A percentile compares a stretch with the other conserved stretches of the same genome.
Conservation (phyloP, 768 basidiomycete genomes). For the Tulasnella sp. region DNA sequence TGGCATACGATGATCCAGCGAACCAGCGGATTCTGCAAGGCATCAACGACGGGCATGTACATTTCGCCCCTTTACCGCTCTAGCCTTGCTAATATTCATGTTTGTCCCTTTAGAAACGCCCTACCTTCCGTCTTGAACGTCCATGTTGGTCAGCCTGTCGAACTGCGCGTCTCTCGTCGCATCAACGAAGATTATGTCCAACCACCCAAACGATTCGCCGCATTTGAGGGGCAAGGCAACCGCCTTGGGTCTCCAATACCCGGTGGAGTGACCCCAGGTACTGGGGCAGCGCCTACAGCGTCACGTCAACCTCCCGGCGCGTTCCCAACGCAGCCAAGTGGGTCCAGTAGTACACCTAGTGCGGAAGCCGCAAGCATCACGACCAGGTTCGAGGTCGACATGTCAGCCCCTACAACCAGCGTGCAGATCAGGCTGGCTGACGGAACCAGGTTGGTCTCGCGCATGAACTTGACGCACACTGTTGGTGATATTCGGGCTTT, state of each 20-base stretch:
- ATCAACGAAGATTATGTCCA: conserved; percentile 58
- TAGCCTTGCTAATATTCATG: background rate
- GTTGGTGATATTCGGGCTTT: conserved; percentile 73
- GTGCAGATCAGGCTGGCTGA: conserved; percentile 85
- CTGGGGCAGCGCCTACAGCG: background rate
- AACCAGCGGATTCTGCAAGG: conserved; percentile 57
- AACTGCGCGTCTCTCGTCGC: conserved; percentile 64
- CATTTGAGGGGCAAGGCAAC: conserved; percentile 65
- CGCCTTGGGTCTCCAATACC: conserved; percentile 74
- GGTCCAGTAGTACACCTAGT: conserved; percentile 16
- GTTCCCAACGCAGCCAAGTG: conserved; percentile 38
- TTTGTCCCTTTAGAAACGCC: conserved; percentile 42
- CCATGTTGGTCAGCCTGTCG: conserved; percentile 63
- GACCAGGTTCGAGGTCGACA: conserved; percentile 70
- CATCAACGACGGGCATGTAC: conserved; percentile 61
- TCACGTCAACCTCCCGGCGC: conserved; percentile 41
- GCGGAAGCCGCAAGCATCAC: conserved; percentile 31
- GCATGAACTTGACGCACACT: conserved; percentile 87
- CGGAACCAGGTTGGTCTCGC: conserved; percentile 59
- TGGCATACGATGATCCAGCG: conserved; percentile 69
- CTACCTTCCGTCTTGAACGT: conserved; percentile 69
- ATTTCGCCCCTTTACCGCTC: background rate
- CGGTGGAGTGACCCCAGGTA: conserved; percentile 19
- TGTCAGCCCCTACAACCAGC: conserved; percentile 67
- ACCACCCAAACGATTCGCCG: conserved; percentile 34